Conservation (phyloP, 2,329 filamentous ascomycete genomes). For the Aspergillus sp. region DNA sequence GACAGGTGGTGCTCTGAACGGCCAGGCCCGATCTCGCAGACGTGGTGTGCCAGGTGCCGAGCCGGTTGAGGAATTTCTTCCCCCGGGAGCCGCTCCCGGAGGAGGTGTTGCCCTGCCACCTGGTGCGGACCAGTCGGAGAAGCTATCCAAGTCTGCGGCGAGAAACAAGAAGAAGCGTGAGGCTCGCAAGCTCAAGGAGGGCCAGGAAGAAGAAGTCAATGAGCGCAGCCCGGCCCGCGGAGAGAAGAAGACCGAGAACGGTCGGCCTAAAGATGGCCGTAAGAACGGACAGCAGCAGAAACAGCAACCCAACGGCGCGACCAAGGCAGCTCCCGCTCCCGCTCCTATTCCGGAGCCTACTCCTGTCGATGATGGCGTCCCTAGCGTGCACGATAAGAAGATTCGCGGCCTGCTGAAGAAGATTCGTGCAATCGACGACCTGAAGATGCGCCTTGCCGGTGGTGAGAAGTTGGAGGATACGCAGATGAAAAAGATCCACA, state of each 20-base stretch:
- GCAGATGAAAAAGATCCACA: slow-evolving; percentile 96
- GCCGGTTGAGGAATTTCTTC: slow-evolving; percentile 60
- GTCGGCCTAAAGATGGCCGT: slow-evolving; percentile 47
- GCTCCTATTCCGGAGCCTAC: slow-evolving; percentile 26
- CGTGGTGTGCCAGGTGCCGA: slow-evolving; percentile 88
- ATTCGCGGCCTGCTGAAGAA: slow-evolving; percentile 92
- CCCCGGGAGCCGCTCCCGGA: slow-evolving; percentile 68
- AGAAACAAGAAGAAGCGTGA: slow-evolving; percentile 99
- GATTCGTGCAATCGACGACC: slow-evolving; percentile 92
- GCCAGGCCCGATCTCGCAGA: slow-evolving; percentile 73
- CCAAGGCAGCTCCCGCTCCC: slow-evolving; percentile 33
- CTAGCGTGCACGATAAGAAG: slow-evolving; percentile 86
- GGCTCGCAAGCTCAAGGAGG: slow-evolving; percentile 89
- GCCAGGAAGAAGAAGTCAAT: slow-evolving; percentile 58
- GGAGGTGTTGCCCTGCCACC: slow-evolving; percentile 66
- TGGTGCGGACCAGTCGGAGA: slow-evolving; percentile 62
- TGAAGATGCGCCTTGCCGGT: slow-evolving; percentile 92
- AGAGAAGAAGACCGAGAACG: slow-evolving; percentile 55
- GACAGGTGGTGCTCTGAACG: slow-evolving; percentile 61
- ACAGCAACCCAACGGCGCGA: slow-evolving; percentile 24
- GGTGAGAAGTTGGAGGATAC: slow-evolving; percentile 98
- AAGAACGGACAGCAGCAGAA: slow-evolving; percentile 25
- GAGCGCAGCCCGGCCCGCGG: slow-evolving; percentile 63
- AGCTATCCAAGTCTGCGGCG: slow-evolving; percentile 75
- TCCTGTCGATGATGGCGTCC: slow-evolving; percentile 32